phyloP scores from a whole-genome alignment of 352 stramenopile species.

The Globisporangium abappressorium region DNA sequence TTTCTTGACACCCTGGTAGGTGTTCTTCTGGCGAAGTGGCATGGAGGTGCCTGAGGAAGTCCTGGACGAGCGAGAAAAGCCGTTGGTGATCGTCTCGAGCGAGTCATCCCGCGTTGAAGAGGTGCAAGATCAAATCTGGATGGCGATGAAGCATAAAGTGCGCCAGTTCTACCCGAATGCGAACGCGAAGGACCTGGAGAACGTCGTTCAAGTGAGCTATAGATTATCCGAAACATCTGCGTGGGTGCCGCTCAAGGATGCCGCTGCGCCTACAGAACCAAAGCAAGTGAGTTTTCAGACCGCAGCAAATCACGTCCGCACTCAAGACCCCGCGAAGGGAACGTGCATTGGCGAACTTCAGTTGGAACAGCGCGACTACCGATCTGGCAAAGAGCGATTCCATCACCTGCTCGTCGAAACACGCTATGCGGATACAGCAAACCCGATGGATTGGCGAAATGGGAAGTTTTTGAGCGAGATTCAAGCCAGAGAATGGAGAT shows the following conservation, averaged over 20 bases:
- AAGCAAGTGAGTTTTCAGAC: conserved; percentile 12
- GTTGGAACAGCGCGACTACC: conserved; percentile 54
- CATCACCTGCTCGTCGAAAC: conserved; percentile 66
- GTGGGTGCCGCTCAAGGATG: conserved; percentile 42
- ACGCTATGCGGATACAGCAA: conserved; percentile 22
- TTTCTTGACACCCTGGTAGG: conserved; percentile 14
- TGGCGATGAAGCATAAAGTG: conserved; percentile 27
- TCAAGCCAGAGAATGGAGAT: conserved; percentile 56
- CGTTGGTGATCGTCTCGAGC: conserved; percentile 41
- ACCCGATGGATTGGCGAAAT: conserved; percentile 42
- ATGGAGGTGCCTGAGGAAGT: conserved; percentile 28
- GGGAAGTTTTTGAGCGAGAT: conserved; percentile 67
- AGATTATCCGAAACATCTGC: conserved; percentile 30
- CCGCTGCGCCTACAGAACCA: conserved; percentile 10
- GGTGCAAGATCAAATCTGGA: conserved; percentile 45
- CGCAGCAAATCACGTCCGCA: conserved; percentile 7
- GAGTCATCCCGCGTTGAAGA: conserved; percentile 36
- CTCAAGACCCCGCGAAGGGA: conserved; percentile 1
- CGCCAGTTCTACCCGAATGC: conserved; percentile 40
- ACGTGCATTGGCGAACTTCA: conserved; percentile 43
- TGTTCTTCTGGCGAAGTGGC: conserved; percentile 39
- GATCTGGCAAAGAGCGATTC: conserved; percentile 50
- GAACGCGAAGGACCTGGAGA: conserved; percentile 23
- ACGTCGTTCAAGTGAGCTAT: conserved; percentile 51
- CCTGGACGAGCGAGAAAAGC: conserved; percentile 28